A percentile compares a stretch with the other conserved stretches of the same genome.
These are phyloP conservation scores for Lepiota venenata DNA, from an alignment of 768 basidiomycete species.

Conservation along the genomic window DNA sequence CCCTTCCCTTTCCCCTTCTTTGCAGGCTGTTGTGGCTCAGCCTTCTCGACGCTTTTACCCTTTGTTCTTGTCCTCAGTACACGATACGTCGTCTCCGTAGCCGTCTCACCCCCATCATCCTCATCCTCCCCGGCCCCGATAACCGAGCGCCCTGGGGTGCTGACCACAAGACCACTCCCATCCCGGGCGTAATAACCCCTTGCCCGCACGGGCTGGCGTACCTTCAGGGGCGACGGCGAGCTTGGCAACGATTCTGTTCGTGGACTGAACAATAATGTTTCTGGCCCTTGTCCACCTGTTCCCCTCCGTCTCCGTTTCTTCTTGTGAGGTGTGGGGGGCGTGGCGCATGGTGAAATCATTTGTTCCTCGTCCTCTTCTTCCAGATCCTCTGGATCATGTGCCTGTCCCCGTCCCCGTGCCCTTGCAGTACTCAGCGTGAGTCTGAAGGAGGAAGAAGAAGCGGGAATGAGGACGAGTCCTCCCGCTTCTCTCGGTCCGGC, in stretches of 20 bases:
- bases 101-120: constrained; percentile 2
- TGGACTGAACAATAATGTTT: constrained; percentile 30
- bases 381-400: constrained; percentile 15
- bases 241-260: constrained; percentile 28
- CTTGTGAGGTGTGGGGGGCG: constrained; percentile 33
- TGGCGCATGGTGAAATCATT: constrained; percentile 11
- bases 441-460: constrained; percentile 28
- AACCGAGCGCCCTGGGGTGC: constrained; percentile 10
- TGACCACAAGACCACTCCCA: constrained; percentile 6
- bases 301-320: constrained; percentile 26
- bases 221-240: constrained; percentile 36
- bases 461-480: constrained; percentile 22
- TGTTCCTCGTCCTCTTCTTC: constrained; percentile 6
- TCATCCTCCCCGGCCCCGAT: constrained; percentile 11
- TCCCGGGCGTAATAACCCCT: constrained; percentile 14
- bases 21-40: not conserved
- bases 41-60: constrained; percentile 7
- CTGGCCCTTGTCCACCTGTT: constrained; percentile 13
- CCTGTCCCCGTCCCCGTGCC: too few relatives aligned
- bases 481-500: constrained; percentile 17
- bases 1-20: not conserved
- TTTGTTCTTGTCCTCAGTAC: constrained; percentile 16
- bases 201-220: not conserved
- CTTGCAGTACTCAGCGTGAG: constrained; percentile 16
- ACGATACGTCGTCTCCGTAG: constrained; percentile 11